Evolutionary conservation across 306 rosid genomes (phyloP).

Genomic region (Abrus precatorius): DNA sequence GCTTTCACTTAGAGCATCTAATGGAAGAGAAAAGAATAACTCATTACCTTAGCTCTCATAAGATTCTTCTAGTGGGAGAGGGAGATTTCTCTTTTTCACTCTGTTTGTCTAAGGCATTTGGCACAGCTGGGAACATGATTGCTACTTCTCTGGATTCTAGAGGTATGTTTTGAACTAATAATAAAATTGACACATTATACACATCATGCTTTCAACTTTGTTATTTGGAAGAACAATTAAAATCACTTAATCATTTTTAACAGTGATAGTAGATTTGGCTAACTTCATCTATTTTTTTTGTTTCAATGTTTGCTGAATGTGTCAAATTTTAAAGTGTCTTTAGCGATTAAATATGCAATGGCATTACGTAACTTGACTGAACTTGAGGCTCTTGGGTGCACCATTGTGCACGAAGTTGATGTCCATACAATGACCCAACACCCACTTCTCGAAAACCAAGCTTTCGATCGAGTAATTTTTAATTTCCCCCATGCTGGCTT

Average conservation of each 20-base stretch:
- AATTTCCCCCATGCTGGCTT: slow-evolving; percentile 63
- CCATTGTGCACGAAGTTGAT: slow-evolving; percentile 48
- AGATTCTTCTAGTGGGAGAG: slow-evolving; percentile 57
- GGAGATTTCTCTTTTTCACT: slow-evolving; percentile 61
- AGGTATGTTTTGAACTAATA: neutral
- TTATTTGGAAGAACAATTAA: too few species aligned
- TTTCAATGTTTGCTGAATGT: neutral
- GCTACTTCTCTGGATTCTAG: slow-evolving; percentile 54
- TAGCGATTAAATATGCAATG: neutral
- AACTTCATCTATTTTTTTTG: neutral
- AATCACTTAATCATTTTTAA: neutral
- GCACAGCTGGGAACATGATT: slow-evolving; percentile 42
- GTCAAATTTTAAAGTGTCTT: neutral
- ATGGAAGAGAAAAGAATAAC: neutral
- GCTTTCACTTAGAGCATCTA: too few species aligned
- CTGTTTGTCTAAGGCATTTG: slow-evolving; percentile 56
- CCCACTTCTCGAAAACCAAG: neutral
- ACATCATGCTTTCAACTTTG: neutral
- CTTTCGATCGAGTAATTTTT: slow-evolving; percentile 44
- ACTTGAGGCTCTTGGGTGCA: slow-evolving; percentile 48
- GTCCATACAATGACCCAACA: slow-evolving; percentile 42
- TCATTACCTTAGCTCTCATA: slow-evolving; percentile 45
- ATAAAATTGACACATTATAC: neutral
- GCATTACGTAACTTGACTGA: slow-evolving; percentile 23
- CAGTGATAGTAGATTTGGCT: neutral